Conservation (phyloP, 1,284 basidiomycete species). For the Cutaneotrichosporon cavernicola region DNA sequence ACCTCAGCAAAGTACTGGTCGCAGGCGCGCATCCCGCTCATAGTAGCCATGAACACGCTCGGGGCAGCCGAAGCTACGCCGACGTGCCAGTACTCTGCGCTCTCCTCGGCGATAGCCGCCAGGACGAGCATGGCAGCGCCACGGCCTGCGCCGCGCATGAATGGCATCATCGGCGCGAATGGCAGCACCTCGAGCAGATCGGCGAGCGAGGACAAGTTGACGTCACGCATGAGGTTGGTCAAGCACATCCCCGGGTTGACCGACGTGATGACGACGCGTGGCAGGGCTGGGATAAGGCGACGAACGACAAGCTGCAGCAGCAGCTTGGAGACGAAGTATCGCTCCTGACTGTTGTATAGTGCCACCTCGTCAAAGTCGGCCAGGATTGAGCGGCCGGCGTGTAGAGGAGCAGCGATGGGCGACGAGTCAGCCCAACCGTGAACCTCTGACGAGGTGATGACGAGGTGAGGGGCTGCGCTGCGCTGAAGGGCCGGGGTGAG, state of each 20-base stretch:
- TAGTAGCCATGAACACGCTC: conserved; percentile 5
- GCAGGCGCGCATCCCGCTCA: conserved; percentile 1
- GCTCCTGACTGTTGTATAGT: conserved; percentile 10
- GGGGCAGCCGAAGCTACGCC: neutral
- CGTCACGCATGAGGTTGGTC: conserved; percentile 27
- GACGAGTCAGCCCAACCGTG: conserved; percentile 17
- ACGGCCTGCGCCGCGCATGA: neutral
- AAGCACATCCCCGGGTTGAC: conserved; percentile 26
- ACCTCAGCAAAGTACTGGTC: conserved; percentile 13
- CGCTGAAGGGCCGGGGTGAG: conserved; percentile 23
- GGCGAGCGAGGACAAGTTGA: neutral
- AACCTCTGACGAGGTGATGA: conserved; percentile 23
- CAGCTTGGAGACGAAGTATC: conserved; percentile 32
- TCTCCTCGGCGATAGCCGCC: neutral
- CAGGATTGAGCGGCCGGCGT: conserved; percentile 8
- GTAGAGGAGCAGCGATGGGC: conserved; percentile 9
- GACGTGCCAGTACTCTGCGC: conserved; percentile 9
- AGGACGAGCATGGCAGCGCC: neutral
- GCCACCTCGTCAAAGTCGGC: conserved; percentile 16
- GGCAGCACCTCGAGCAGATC: neutral
- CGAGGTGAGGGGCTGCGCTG: conserved; percentile 14
- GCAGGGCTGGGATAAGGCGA: conserved; percentile 20
- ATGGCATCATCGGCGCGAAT: neutral
- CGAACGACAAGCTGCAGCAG: conserved; percentile 30
- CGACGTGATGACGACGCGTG: conserved; percentile 17